Conservation (phyloP, 306 rosid species). For the Rosa lucieae region DNA sequence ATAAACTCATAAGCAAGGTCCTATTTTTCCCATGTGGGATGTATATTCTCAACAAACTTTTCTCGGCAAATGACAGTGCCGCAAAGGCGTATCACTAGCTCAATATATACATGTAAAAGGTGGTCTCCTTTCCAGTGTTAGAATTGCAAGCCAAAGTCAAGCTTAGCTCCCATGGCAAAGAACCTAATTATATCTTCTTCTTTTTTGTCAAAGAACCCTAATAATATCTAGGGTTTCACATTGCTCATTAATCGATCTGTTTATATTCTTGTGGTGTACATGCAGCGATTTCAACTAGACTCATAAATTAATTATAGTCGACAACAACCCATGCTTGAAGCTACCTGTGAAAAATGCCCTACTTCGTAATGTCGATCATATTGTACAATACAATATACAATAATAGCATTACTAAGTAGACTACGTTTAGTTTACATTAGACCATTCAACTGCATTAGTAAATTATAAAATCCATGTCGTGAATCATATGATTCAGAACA, state of each 20-base stretch:
- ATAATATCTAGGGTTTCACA: background rate
- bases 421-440: background rate
- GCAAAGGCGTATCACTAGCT: background rate
- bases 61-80: background rate
- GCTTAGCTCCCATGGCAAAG: background rate
- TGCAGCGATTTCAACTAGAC: constrained; percentile 5
- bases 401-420: background rate
- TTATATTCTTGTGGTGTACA: constrained; percentile 9
- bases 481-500: constrained; percentile 43
- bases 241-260: background rate
- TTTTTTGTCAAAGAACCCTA: background rate
- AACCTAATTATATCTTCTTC: background rate
- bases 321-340: constrained; percentile 7
- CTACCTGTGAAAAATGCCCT: constrained; percentile 5
- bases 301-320: background rate
- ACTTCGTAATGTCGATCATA: background rate
- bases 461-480: constrained; percentile 35
- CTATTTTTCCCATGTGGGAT: no score
- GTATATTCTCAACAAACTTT: background rate
- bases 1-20: no score
- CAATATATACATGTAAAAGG: background rate
- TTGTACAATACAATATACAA: background rate
- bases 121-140: background rate
- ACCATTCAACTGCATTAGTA: constrained; percentile 11
- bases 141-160: background rate